These are phyloP conservation scores for Trichoderma atrobrunneum DNA, from an alignment of 2,329 filamentous ascomycete species.

Conservation along the genomic window DNA sequence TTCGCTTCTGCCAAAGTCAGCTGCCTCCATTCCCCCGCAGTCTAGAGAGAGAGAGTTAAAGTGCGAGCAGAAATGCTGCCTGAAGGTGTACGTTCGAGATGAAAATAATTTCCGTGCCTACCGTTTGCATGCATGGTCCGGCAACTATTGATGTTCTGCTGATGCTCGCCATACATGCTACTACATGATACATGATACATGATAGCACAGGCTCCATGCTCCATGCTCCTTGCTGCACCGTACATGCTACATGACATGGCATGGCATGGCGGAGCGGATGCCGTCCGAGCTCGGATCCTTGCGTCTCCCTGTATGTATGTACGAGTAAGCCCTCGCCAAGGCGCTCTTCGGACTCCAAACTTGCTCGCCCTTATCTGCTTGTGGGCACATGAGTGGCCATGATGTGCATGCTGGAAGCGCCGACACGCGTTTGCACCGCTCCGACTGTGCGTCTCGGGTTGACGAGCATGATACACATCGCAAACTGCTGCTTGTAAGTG, in stretches of 20 bases:
- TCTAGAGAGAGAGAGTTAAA: neutral
- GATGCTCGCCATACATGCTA: constrained; percentile 8
- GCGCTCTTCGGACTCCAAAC: neutral
- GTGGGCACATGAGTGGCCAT: neutral
- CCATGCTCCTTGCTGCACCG: neutral
- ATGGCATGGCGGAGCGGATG: constrained; percentile 6
- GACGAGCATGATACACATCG: neutral
- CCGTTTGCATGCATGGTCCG: constrained; percentile 4
- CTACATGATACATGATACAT: neutral
- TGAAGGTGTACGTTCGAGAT: neutral
- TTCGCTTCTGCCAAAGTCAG: constrained; percentile 3
- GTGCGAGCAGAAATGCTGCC: neutral
- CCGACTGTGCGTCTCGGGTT: neutral
- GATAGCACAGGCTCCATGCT: neutral
- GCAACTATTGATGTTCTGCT: constrained; percentile 7
- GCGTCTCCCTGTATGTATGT: neutral
- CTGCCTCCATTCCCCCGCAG: constrained; percentile 13
- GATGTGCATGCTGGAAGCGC: constrained; percentile 2
- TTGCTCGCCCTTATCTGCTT: neutral
- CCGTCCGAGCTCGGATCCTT: constrained; percentile 10
- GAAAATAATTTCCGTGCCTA: constrained; percentile 8
- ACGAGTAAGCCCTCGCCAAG: constrained; percentile 9
- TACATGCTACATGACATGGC: constrained; percentile 9
- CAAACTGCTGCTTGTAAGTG: neutral
- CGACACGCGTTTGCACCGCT: neutral